Evolutionary conservation across 345 rosid species (phyloP), one percentile per base, ranked within the genome.

Genomic region (Dipteronia sinensis): DNA sequence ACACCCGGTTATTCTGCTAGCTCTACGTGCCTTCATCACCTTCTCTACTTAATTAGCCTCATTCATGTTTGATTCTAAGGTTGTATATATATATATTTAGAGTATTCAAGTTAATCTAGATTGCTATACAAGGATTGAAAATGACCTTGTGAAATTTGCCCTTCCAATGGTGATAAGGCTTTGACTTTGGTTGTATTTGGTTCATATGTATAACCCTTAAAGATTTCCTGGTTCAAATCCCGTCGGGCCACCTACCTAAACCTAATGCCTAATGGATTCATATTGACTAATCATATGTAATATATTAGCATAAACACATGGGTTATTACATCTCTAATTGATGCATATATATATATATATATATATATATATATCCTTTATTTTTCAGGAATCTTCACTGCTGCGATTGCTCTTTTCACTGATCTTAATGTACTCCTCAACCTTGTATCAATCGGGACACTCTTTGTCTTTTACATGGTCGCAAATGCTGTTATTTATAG

Each of bases 391-490:
- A 78, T 93, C 77, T 85, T 91, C 83, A 95, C 99, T 1, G 98
- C 99, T 1, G 87, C 84, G 19, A 85, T 95, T 66, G 92, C 99
- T 0, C 89, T 93, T 63, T 92, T 95, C 84, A 88, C 94, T 1
- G 97, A 92, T 78, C 88, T 95, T 10, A 76, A 82, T 56, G 81
- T 95, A 78, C 94, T 95, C 38, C 81, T 95, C 44, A 81, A 89
- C 89, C 98, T 95, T 0, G 94, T 95, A 40, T 92, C 99, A 12
- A 95, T 95, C 4, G 99, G 99, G 68, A 93, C 99, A 0, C 88
- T 95, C 25, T 95, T 95, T 20, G 98, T 95, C 53, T 95, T 95
- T 46, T 95, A 90, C 93, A 92, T 93, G 98, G 99, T 95, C 40
- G 96, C 97, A 2, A 95, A 92, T 73, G 99, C 99, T 0, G 88